phyloP scores from a whole-genome alignment of 164 flowering plant species.

The Saururus chinensis region DNA sequence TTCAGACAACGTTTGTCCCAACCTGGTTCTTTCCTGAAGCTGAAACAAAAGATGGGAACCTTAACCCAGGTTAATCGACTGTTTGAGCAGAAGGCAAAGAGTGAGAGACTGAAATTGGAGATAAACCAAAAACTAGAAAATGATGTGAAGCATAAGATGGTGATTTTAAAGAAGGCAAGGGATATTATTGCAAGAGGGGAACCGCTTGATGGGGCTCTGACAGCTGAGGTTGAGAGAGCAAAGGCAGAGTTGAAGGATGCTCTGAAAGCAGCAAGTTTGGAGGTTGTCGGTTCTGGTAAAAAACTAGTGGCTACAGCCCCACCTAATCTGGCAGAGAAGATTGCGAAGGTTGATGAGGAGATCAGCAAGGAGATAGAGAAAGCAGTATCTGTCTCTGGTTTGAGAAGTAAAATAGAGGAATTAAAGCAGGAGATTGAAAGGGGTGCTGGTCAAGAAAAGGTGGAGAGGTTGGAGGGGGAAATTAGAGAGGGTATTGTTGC shows the following conservation, averaged over 20 bases:
- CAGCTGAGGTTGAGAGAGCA: slow-evolving; percentile 11
- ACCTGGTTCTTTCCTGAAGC: slow-evolving; percentile 4
- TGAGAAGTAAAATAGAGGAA: slow-evolving; percentile 22
- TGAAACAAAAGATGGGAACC: slow-evolving; percentile 15
- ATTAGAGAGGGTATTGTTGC: slow-evolving; percentile 23
- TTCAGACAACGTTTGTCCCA: slow-evolving; percentile 12
- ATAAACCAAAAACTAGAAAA: slow-evolving; percentile 21
- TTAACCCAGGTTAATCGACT: slow-evolving; percentile 18
- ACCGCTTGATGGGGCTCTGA: slow-evolving; percentile 15
- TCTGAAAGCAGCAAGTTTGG: slow-evolving; percentile 24
- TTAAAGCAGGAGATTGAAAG: slow-evolving; percentile 17
- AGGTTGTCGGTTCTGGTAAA: slow-evolving; percentile 16
- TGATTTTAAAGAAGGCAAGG: slow-evolving; percentile 16
- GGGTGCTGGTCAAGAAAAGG: slow-evolving; percentile 16
- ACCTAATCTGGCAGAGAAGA: slow-evolving; percentile 17
- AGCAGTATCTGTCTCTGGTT: slow-evolving; percentile 14
- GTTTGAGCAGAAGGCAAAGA: slow-evolving; percentile 14
- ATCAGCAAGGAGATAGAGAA: slow-evolving; percentile 20
- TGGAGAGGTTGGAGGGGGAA: slow-evolving; percentile 20
- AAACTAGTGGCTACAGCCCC: slow-evolving; percentile 8
- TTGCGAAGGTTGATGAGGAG: slow-evolving; percentile 14
- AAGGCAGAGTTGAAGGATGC: slow-evolving; percentile 17
- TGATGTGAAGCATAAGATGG: slow-evolving; percentile 19
- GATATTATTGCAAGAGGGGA: slow-evolving; percentile 20
- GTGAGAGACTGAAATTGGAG: slow-evolving; percentile 17